These are phyloP conservation scores for Lepidium aucheri DNA, from an alignment of 345 rosid genomes.

Conservation along the genomic window DNA sequence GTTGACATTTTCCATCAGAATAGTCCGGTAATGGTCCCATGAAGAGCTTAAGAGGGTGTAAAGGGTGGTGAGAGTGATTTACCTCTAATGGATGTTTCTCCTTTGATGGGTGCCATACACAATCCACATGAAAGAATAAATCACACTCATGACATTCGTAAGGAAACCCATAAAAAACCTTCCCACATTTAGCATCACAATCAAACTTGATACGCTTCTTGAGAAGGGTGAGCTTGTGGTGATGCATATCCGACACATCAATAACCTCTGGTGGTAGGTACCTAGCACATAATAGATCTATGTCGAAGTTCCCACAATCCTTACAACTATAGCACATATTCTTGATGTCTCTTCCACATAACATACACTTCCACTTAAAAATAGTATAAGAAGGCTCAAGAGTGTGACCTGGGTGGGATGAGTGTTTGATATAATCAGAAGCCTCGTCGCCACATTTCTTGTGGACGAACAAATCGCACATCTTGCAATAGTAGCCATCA, in stretches of 20 bases:
- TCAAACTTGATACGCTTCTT: background rate
- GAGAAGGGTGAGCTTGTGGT: background rate
- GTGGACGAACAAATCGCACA: background rate
- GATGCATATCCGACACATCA: background rate
- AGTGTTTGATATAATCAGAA: background rate
- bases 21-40: background rate
- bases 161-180: background rate
- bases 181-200: background rate
- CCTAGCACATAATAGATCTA: background rate
- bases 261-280: background rate
- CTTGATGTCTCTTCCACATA: background rate
- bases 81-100: background rate
- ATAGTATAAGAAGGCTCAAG: background rate
- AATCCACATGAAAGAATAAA: background rate
- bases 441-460: background rate
- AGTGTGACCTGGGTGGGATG: background rate
- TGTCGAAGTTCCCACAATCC: background rate
- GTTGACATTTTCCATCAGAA: background rate
- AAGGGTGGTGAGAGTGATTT: background rate
- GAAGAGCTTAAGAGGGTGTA: background rate
- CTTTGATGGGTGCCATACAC: background rate
- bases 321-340: background rate
- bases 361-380: too few relatives aligned
- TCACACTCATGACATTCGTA: background rate
- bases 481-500: background rate